Evolutionary conservation across 2,329 filamentous ascomycete genomes (phyloP), one percentile per base, ranked within the genome.

Genomic region (Akanthomyces dipterigenus): DNA sequence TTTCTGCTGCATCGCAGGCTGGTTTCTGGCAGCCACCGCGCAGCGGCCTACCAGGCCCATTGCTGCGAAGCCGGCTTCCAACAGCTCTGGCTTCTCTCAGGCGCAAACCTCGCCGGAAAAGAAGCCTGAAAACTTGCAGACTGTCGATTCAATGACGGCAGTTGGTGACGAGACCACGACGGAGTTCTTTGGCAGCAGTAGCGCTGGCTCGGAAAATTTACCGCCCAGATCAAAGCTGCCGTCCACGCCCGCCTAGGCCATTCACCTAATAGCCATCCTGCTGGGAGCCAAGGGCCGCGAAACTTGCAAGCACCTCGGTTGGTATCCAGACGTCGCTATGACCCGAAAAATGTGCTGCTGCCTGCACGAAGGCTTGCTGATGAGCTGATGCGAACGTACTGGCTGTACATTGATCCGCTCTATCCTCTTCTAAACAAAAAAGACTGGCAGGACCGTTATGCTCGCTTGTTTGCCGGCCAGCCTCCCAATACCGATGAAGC

Each of bases 171-270:
- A 74, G 0, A 65, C 65, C 0, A 73, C 67, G 24, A 77, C 71
- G 16, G 77, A 78, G 20, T 79, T 77, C 62, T 80, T 80, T 60
- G 77, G 78, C 0, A 78, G 73, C 63, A 79, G 77, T 18, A 80
- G 78, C 61, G 76, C 76, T 0, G 76, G 77, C 0, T 77, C 76
- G n/a, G n/a, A n/a, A n/a, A n/a, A 2, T 80, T 80, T 53, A 79
- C 78, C 31, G 72, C 72, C 1, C 77, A 79, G 59, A 78, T 80
- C 43, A 78, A 75, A 56, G 74, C 71, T 1, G 77, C 76, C 0
- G 75, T 79, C 1, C 76, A 78, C 6, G 65, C 65, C 3, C 65
- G 69, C 3, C 45, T 73, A 0, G 69, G 69, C 4, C 40, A 38
- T 18, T 36, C 50, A 5, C 48, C 38, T 1, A 45, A 36, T 11